Conservation (phyloP, 768 basidiomycete genomes). For the Sarcodon sp. region DNA sequence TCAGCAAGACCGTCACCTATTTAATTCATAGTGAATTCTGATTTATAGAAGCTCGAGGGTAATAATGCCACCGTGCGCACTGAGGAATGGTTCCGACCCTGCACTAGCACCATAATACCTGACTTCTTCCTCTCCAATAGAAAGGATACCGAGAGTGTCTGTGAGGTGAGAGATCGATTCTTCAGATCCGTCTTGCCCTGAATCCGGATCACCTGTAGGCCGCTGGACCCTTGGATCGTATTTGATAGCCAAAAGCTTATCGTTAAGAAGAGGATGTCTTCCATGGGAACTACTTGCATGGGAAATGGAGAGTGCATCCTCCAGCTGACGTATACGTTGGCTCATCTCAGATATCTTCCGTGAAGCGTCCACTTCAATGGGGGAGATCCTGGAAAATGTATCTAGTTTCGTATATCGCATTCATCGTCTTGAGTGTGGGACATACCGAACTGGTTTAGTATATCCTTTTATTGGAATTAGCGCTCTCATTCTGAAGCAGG, state of each 20-base stretch:
- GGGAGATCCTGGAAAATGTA: no score
- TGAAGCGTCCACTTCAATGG: no score
- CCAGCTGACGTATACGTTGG: slow-evolving; percentile 54
- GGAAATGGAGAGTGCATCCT: slow-evolving; percentile 52
- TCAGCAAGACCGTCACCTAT: no score
- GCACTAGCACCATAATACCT: slow-evolving; percentile 35
- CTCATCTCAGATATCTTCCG: slow-evolving; percentile 48
- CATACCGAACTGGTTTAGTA: no score
- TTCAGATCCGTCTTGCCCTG: no score
- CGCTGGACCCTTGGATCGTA: slow-evolving; percentile 40
- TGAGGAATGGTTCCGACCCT: slow-evolving; percentile 60
- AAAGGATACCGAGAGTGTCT: slow-evolving; percentile 11
- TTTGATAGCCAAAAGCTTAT: slow-evolving; percentile 43
- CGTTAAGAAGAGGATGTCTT: slow-evolving; percentile 42
- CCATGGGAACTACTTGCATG: slow-evolving; percentile 39
- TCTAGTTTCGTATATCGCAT: no score
- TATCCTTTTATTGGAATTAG: no score
- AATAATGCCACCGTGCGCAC: slow-evolving; percentile 60
- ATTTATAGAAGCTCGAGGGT: neutral
- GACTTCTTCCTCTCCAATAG: slow-evolving; percentile 56
- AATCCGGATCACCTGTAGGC: slow-evolving; percentile 14
- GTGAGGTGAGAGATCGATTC: slow-evolving; percentile 7
- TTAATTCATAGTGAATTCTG: no score
- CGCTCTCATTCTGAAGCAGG: no score
- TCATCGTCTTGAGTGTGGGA: no score